Base-by-base conservation (phyloP, 208 protist genomes). In the Crithidia sp. region DNA sequence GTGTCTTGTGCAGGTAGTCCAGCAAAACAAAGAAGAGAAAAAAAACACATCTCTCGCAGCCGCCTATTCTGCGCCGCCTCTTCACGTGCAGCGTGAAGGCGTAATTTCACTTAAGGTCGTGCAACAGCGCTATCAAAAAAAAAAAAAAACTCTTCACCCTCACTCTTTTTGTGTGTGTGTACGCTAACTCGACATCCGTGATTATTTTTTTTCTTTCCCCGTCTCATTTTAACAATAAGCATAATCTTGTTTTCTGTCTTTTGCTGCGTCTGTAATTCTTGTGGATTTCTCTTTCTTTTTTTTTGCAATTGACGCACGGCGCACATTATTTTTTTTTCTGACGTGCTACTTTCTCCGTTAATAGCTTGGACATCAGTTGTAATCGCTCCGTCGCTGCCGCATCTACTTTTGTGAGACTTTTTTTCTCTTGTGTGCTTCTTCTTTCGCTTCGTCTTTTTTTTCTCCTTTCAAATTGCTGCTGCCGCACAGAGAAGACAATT, bases 281-380 rank as follows among this genome's bases (percentile, higher is more conserved):
- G 3, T 43, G 13, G 4, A 54, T 59, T 59, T 52, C 19, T 69
- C 47, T 75, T 66, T 57, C 65, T 14, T 57, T 71, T 14, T 66
- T 55, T 72, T 39, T 65, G 44, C 19, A 54, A 28, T 14, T 61
- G 56, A 45, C 56, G 7, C 41, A 17, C 28, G 28, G 28, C 28
- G 28, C 28, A 28, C 28, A 28, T 28, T 74, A 49, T 61, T 19
- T 17, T 50, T 50, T 39, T 14, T 49, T 56, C 12, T 49, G 41
- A 41, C 59, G 41, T 36, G 28, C n/a, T 61, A 8, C 16, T 17
- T 49, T 44, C 41, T 41, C 39, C 4, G 9, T 56, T 50, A n/a
- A 37, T 47, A 36, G 16, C 10, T 65, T 62, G 54, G 28, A 28
- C 28, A 28, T 28, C 28, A 28, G 28, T 28, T 28, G 28, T 28